phyloP scores from a whole-genome alignment of 345 rosid genomes.

The Ailanthus altissimus region DNA sequence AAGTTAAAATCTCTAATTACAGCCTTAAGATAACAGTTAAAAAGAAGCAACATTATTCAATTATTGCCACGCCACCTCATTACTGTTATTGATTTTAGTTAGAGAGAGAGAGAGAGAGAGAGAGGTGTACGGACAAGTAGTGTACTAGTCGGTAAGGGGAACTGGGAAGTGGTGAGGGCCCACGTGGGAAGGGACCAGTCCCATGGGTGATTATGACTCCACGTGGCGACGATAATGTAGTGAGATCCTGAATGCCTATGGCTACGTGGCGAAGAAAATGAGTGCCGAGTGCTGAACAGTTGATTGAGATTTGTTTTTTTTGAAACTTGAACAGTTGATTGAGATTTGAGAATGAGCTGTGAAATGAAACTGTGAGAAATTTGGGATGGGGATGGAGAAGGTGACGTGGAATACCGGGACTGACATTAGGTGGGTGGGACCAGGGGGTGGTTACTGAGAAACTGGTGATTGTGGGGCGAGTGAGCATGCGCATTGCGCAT shows the following conservation, averaged over 20 bases:
- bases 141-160: constrained; percentile 20
- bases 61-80: no score
- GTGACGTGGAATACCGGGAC: background rate
- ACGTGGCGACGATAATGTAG: constrained; percentile 37
- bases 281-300: constrained; percentile 27
- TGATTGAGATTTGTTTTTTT: constrained; percentile 23
- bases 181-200: constrained; percentile 27
- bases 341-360: constrained; percentile 5
- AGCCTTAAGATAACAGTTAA: background rate
- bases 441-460: constrained; percentile 15
- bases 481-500: constrained; percentile 32
- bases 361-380: background rate
- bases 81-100: background rate
- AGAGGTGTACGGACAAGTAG: constrained; percentile 32
- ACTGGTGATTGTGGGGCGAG: constrained; percentile 23
- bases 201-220: constrained; percentile 53
- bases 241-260: background rate
- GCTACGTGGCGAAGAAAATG: constrained; percentile 28
- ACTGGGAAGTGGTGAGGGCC: constrained; percentile 33
- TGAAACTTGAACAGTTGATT: constrained; percentile 18
- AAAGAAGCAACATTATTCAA: background rate
- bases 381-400: background rate
- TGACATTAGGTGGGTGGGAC: constrained; percentile 23
- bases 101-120: background rate
- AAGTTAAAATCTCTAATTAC: background rate